phyloP scores from a whole-genome alignment of 495 filamentous ascomycete genomes.

The Aspergillus funiculosus region DNA sequence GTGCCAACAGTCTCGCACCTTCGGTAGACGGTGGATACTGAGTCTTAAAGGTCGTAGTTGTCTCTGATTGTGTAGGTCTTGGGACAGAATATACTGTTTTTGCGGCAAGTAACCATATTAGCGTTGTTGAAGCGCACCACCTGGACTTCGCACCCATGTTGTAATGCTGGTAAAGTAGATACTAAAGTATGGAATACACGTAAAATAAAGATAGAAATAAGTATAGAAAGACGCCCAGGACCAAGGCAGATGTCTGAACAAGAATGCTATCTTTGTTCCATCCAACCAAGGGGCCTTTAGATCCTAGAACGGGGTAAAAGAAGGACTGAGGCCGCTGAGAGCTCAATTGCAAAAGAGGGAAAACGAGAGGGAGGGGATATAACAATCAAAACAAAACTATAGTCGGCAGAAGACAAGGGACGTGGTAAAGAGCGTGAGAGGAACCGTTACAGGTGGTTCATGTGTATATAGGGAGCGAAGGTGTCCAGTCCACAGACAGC shows the following conservation, averaged over 20 bases:
- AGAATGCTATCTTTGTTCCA: background rate
- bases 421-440: slow-evolving; percentile 6
- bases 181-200: background rate
- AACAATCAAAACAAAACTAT: background rate
- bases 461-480: slow-evolving; percentile 1
- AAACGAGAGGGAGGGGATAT: background rate
- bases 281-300: background rate
- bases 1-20: slow-evolving; percentile 21
- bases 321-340: background rate
- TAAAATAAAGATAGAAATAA: background rate
- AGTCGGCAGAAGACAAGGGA: background rate
- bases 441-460: background rate
- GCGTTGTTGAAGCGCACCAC: slow-evolving; percentile 26
- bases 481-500: background rate
- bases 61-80: slow-evolving; percentile 17
- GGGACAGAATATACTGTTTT: slow-evolving; percentile 27
- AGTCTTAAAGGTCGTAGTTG: slow-evolving; percentile 25
- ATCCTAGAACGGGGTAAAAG: background rate
- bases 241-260: background rate
- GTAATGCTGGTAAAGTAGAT: slow-evolving; percentile 3
- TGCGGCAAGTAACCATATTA: slow-evolving; percentile 36
- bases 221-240: background rate
- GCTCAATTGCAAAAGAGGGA: background rate
- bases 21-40: slow-evolving; percentile 33
- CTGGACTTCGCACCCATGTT: slow-evolving; percentile 18